Evolutionary conservation across 1,284 basidiomycete species (phyloP).

Genomic region (Xanthoconium separans): DNA sequence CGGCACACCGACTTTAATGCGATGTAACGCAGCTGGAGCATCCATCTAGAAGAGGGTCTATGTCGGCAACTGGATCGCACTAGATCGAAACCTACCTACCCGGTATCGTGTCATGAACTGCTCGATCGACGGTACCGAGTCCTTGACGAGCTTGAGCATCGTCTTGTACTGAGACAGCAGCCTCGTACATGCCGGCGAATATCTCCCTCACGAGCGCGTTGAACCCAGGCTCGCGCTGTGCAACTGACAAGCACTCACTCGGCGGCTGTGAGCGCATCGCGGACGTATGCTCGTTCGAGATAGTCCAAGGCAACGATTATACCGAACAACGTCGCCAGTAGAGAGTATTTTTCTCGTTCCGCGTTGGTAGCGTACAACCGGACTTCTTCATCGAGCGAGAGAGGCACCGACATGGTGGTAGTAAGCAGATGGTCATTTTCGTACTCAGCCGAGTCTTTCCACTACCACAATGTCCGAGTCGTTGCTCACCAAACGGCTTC

Average conservation of each 20-base stretch:
- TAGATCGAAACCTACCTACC: conserved; percentile 43
- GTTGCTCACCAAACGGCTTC: conserved; percentile 57
- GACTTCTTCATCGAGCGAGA: conserved; percentile 88
- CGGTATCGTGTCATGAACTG: conserved; percentile 90
- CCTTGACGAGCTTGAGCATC: conserved; percentile 88
- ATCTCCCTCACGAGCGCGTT: conserved; percentile 57
- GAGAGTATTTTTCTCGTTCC: conserved; percentile 88
- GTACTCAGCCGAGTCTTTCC: conserved; percentile 10
- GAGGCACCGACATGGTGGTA: conserved; percentile 25
- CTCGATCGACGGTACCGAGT: conserved; percentile 81
- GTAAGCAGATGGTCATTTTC: not conserved
- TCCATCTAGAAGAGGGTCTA: conserved; percentile 72
- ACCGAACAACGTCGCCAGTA: conserved; percentile 87
- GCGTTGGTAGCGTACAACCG: conserved; percentile 86
- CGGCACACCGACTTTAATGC: conserved; percentile 90
- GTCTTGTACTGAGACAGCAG: conserved; percentile 96
- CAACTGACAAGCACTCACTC: conserved; percentile 63
- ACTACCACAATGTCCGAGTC: conserved; percentile 19
- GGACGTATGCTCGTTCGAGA: conserved; percentile 92
- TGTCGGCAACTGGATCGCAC: not conserved
- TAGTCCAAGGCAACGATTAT: conserved; percentile 93
- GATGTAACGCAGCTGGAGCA: conserved; percentile 87
- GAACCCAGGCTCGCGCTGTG: conserved; percentile 5
- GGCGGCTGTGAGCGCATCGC: conserved; percentile 86
- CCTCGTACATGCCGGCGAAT: conserved; percentile 92